These are phyloP conservation scores for Cladosporium colombiae DNA, from an alignment of 2,329 filamentous ascomycete genomes.

Conservation along the genomic window DNA sequence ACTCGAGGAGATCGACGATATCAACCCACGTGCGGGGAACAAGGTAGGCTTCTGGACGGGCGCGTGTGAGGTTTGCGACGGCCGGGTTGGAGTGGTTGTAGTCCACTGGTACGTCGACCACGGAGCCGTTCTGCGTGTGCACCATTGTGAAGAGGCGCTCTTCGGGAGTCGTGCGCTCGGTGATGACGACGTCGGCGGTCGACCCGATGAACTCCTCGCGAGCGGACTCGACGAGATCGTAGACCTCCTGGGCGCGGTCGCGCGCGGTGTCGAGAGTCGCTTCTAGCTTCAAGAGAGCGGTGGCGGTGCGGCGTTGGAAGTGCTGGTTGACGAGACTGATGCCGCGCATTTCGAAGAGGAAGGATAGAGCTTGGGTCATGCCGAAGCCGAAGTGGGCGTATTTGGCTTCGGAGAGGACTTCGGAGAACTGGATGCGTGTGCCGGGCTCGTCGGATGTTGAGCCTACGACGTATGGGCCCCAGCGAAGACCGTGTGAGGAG, in stretches of 20 bases:
- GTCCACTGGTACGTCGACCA: conserved; percentile 38
- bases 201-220: conserved; percentile 32
- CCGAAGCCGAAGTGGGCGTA: conserved; percentile 42
- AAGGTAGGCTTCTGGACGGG: conserved; percentile 39
- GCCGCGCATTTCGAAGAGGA: conserved; percentile 40
- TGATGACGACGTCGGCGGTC: conserved; percentile 37
- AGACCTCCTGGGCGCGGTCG: conserved; percentile 33
- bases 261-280: conserved; percentile 39
- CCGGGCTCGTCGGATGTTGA: conserved; percentile 19
- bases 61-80: conserved; percentile 38
- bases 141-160: conserved; percentile 39
- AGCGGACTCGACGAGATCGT: conserved; percentile 34
- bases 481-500: conserved; percentile 33
- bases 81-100: conserved; percentile 40
- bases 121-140: conserved; percentile 33
- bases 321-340: conserved; percentile 40
- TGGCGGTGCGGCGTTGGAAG: conserved; percentile 37
- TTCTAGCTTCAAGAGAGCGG: conserved; percentile 37
- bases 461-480: conserved; percentile 39
- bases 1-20: conserved; percentile 36
- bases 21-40: conserved; percentile 40
- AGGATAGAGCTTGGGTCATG: conserved; percentile 38
- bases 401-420: conserved; percentile 26
- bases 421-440: conserved; percentile 1
- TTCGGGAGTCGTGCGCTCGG: conserved; percentile 25